Evolutionary conservation across 305 asterid species (phyloP), one percentile per base, ranked within the genome.

Genomic region (Fraxinus sp.): DNA sequence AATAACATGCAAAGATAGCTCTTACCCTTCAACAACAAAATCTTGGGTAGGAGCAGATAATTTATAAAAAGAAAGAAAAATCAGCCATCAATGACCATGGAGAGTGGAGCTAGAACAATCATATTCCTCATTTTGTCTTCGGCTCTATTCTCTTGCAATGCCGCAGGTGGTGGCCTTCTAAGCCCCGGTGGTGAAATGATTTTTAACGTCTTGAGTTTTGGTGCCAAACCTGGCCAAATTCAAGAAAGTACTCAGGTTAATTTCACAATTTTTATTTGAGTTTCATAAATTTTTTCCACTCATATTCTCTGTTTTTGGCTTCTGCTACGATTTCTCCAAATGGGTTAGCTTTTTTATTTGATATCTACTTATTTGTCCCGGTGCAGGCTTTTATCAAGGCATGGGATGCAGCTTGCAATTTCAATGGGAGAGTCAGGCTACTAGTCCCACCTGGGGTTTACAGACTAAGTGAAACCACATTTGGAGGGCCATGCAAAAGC

Each of bases 401-500:
- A 44, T 92, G 96, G 94, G 66, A 36, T 5, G 96, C 92, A 2
- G 93, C 92, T 2, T 92, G 96, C 55, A 70, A 82, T 79, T 85
- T 77, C 83, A 70, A 83, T 5, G 87, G 91, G 0, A 83, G 75
- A 18, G 88, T 90, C 8, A 81, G 87, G 80, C 32, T 92, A 1
- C 76, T 85, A 11, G 88, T 90, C 35, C 96, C 96, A 1, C 85
- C 85, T 0, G 96, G 96, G 28, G 81, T 81, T 20, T 92, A 85
- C 84, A 81, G 32, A 52, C 72, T 90, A 0, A 84, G 89, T 3
- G 92, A 92, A 79, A 73, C 83, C 28, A 24, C 83, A 11, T 90
- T 92, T 80, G 76, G 59, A 72, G 96, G 96, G 30, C 96, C 96
- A 18, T 92, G 96, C 91, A 84, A 81, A 64, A 84, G 87, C 80